Evolutionary conservation across 768 basidiomycete species (phyloP).

Genomic region (Naganishia vishniacii): DNA sequence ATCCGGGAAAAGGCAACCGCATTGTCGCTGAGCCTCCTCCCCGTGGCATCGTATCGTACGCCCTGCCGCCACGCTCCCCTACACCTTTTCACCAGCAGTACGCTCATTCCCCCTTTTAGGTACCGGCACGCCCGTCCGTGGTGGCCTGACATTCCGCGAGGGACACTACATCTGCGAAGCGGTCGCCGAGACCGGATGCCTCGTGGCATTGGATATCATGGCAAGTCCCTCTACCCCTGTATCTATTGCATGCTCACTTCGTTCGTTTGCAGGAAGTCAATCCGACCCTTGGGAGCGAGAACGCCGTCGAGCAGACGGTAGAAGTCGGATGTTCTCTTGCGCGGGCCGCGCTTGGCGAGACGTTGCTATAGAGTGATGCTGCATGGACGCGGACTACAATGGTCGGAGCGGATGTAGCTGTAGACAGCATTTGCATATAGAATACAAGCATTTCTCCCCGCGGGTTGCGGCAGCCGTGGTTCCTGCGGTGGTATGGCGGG

Average conservation of each 20-base stretch:
- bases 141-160: conserved; percentile 91
- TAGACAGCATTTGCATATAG: too few species aligned
- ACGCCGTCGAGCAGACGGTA: conserved; percentile 76
- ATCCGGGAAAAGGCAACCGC: too few species aligned
- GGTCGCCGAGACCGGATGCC: conserved; percentile 81
- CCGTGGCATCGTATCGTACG: too few species aligned
- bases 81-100: too few species aligned
- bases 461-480: too few species aligned
- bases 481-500: too few species aligned
- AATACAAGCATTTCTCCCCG: too few species aligned
- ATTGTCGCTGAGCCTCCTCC: too few species aligned
- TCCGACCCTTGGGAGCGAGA: conserved; percentile 74
- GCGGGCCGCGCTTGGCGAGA: conserved; percentile 48
- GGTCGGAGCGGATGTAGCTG: too few species aligned
- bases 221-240: conserved; percentile 51
- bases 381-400: too few species aligned
- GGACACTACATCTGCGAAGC: conserved; percentile 98
- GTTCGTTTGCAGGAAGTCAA: conserved; percentile 71
- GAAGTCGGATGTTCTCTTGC: conserved; percentile 52
- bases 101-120: conserved; percentile 27
- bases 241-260: neutral
- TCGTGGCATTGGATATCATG: conserved; percentile 92
- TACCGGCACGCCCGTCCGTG: conserved; percentile 63
- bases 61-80: too few species aligned
- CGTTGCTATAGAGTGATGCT: conserved; percentile 41